phyloP scores from a whole-genome alignment of 257 asterid species.

The Orobanche coerulescens region DNA sequence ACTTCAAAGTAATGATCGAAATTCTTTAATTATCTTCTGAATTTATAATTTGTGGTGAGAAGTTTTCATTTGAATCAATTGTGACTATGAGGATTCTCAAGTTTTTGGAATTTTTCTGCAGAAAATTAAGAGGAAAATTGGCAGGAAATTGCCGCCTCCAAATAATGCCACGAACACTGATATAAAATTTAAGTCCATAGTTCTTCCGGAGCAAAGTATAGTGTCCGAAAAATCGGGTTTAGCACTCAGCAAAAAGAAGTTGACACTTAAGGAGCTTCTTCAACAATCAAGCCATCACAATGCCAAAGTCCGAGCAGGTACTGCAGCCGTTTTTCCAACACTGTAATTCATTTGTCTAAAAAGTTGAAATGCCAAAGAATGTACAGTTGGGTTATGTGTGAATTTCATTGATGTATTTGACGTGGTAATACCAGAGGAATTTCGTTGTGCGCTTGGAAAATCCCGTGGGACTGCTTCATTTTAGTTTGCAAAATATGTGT shows the following conservation, averaged over 20 bases:
- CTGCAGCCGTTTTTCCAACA: not conserved
- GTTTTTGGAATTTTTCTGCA: slow-evolving; percentile 30
- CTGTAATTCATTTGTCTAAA: not conserved
- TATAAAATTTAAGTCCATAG: slow-evolving; percentile 69
- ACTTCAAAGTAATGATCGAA: slow-evolving; percentile 56
- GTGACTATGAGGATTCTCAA: not conserved
- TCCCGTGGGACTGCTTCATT: slow-evolving; percentile 8
- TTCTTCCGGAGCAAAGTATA: slow-evolving; percentile 91
- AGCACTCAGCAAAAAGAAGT: slow-evolving; percentile 75
- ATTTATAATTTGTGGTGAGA: not conserved
- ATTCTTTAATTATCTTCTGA: not conserved
- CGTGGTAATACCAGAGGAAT: not conserved
- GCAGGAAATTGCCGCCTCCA: slow-evolving; percentile 92
- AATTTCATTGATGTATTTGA: not conserved
- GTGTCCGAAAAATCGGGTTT: slow-evolving; percentile 72
- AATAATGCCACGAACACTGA: slow-evolving; percentile 83
- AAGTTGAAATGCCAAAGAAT: not conserved
- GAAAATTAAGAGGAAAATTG: slow-evolving; percentile 84
- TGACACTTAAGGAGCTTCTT: slow-evolving; percentile 91
- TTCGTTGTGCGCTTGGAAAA: not conserved
- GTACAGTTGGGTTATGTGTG: not conserved
- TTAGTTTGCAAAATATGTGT: not conserved
- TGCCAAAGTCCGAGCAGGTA: slow-evolving; percentile 84
- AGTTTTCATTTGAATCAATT: not conserved
- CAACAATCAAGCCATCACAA: slow-evolving; percentile 93